Evolutionary conservation across 331 rosid species (phyloP).

Genomic region (Rosa hybrid): DNA sequence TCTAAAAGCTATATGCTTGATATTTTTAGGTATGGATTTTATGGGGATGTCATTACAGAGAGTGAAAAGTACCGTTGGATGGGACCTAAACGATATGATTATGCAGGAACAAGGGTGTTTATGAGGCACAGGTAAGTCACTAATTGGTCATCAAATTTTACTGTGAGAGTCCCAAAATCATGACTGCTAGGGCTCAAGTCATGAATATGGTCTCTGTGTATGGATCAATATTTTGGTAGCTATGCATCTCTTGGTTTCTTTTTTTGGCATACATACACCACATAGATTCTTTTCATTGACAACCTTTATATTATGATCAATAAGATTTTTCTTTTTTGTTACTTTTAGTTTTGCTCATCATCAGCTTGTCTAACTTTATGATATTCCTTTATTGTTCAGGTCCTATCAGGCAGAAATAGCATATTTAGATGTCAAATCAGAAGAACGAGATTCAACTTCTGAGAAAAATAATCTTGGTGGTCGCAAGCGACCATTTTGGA

Average conservation of each 20-base stretch:
- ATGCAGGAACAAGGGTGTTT: constrained; percentile 88
- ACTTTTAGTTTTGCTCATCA: background rate
- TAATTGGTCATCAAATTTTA: background rate
- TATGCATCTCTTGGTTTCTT: background rate
- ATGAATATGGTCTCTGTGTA: background rate
- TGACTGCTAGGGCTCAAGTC: background rate
- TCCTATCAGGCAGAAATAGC: constrained; percentile 88
- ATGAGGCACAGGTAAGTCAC: constrained; percentile 69
- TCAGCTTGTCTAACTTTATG: background rate
- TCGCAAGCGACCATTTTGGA: constrained; percentile 22
- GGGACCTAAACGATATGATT: constrained; percentile 95
- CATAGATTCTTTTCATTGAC: background rate
- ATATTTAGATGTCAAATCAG: constrained; percentile 69
- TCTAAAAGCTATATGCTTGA: constrained; percentile 19
- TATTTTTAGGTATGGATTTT: constrained; percentile 81
- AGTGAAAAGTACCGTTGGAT: constrained; percentile 97
- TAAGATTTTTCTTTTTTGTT: background rate
- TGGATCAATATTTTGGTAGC: background rate
- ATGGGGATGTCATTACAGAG: constrained; percentile 93
- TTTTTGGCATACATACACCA: background rate
- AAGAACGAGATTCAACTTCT: constrained; percentile 41
- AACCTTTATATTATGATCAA: background rate
- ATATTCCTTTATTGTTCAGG: constrained; percentile 43
- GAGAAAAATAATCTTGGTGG: constrained; percentile 38
- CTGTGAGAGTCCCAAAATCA: background rate